Base-by-base conservation (phyloP, 208 protist species). In the Tritrichomonas musculus region DNA sequence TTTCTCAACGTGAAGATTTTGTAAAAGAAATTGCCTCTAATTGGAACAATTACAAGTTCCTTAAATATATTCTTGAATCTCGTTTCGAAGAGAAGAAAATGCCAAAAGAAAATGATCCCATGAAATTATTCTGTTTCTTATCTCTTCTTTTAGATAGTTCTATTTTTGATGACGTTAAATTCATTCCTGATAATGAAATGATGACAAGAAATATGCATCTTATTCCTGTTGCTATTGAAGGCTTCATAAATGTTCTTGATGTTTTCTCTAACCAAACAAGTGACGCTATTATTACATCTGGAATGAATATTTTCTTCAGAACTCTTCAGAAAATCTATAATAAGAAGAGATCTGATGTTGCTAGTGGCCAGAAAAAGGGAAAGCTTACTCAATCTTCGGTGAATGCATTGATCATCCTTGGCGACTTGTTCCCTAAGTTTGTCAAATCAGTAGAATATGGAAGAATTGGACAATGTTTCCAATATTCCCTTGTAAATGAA, bases 111-210 rank as follows among this genome's bases (percentile, higher is more conserved):
- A 55, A 9, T 53, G 33, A 33, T 53, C n/a, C 73, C 3, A 69
- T n/a, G 3, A 36, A 84, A 44, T 84, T 84, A 13, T 84, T 84
- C 73, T 84, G 49, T n/a, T 84, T 84, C 73, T 44, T 84, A 30
- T 11, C 41, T 53, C 53, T 84, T n/a, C 44, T 84, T n/a, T 11
- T 55, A 14, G 9, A 27, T 25, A 49, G 53, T n/a, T 20, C 36
- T 33, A 3, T 53, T 13, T 84, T 36, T 36, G 0, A 49, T 4
- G 39, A 53, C 20, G 39, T 53, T 1, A 9, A 84, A 8, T 84
- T 53, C n/a, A 11, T 25, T 33, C 39, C 27, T 1, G 73, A 53
- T 25, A 47, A 33, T 84, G 73, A 84, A 44, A 53, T 44, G 0
- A 47, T 84, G 1, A 39, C 73, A 84, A 1, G 25, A 1, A 84